These are phyloP conservation scores for Baffinella frigidus DNA, from an alignment of 208 protist genomes.

Conservation along the genomic window DNA sequence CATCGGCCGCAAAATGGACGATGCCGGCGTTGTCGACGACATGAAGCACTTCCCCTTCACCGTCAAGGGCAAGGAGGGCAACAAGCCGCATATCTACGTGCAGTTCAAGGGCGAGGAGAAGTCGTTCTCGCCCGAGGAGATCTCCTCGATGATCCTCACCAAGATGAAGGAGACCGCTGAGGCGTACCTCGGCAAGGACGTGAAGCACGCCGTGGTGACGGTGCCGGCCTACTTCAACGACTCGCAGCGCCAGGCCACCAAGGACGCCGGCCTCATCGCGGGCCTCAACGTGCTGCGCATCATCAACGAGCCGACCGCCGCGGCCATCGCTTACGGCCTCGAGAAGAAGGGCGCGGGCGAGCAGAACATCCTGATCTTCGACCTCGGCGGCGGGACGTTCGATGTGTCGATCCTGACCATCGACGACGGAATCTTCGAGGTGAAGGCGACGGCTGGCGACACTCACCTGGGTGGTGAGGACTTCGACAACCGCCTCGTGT, in stretches of 20 bases:
- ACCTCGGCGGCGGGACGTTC: slow-evolving; percentile 81
- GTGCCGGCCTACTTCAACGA: slow-evolving; percentile 97
- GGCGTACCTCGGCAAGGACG: slow-evolving; percentile 86
- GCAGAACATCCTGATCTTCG: slow-evolving; percentile 74
- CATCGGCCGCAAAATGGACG: slow-evolving; percentile 81
- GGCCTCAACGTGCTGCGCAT: slow-evolving; percentile 97
- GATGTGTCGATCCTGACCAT: slow-evolving; percentile 98
- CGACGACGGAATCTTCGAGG: slow-evolving; percentile 98
- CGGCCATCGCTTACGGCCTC: slow-evolving; percentile 98
- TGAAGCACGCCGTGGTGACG: slow-evolving; percentile 92
- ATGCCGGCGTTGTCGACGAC: slow-evolving; percentile 77
- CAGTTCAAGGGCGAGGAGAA: slow-evolving; percentile 80
- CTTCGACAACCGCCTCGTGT: slow-evolving; percentile 88
- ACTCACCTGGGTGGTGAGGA: slow-evolving; percentile 99
- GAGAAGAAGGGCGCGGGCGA: slow-evolving; percentile 76
- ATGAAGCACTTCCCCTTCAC: slow-evolving; percentile 87
- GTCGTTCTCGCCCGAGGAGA: slow-evolving; percentile 86
- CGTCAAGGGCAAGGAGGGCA: slow-evolving; percentile 79
- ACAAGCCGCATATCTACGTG: slow-evolving; percentile 79
- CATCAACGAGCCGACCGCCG: slow-evolving; percentile 99
- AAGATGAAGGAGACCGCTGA: slow-evolving; percentile 93
- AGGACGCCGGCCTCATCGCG: slow-evolving; percentile 86
- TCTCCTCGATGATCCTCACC: slow-evolving; percentile 86
- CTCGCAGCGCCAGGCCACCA: slow-evolving; percentile 86
- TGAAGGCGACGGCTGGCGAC: slow-evolving; percentile 97